phyloP scores from a whole-genome alignment of 495 filamentous ascomycete genomes.

The Hapsidospora chrysogenum region DNA sequence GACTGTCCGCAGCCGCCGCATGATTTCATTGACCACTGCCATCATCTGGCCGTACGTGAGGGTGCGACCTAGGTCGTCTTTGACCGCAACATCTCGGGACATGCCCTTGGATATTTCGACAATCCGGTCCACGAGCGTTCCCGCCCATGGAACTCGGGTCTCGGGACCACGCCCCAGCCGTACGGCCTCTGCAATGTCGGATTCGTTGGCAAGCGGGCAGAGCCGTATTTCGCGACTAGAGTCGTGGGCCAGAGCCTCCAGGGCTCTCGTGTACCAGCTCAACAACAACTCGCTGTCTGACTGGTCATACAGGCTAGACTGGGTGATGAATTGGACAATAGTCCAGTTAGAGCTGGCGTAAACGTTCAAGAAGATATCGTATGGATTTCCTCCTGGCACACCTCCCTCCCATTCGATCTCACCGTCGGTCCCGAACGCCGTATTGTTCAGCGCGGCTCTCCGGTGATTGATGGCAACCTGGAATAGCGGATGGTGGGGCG shows the following conservation, averaged over 20 bases:
- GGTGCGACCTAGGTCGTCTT: slow-evolving; percentile 4
- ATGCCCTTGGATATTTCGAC: slow-evolving; percentile 7
- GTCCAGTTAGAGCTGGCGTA: too few species aligned
- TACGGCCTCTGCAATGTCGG: too few species aligned
- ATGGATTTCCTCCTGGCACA: too few species aligned
- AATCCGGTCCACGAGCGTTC: slow-evolving; percentile 11
- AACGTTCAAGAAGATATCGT: too few species aligned
- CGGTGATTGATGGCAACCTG: slow-evolving; percentile 21
- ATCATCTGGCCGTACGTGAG: slow-evolving; percentile 9
- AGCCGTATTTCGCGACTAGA: background rate
- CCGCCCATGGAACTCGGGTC: slow-evolving; percentile 8
- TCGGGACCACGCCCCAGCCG: too few species aligned
- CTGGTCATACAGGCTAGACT: slow-evolving; percentile 6
- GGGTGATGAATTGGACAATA: slow-evolving; percentile 4
- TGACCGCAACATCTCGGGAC: slow-evolving; percentile 5
- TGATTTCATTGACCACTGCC: slow-evolving; percentile 6
- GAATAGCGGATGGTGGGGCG: slow-evolving; percentile 14
- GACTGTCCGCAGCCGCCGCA: background rate
- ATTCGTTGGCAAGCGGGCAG: too few species aligned
- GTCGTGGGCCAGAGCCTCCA: background rate
- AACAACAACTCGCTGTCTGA: slow-evolving; percentile 3
- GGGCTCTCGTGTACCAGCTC: too few species aligned
- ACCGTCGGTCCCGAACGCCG: too few species aligned
- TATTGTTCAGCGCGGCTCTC: too few species aligned
- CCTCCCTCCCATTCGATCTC: too few species aligned